These are phyloP conservation scores for Lizanozyma gosingica DNA, from an alignment of 1,139 yeast genomes.

Conservation along the genomic window DNA sequence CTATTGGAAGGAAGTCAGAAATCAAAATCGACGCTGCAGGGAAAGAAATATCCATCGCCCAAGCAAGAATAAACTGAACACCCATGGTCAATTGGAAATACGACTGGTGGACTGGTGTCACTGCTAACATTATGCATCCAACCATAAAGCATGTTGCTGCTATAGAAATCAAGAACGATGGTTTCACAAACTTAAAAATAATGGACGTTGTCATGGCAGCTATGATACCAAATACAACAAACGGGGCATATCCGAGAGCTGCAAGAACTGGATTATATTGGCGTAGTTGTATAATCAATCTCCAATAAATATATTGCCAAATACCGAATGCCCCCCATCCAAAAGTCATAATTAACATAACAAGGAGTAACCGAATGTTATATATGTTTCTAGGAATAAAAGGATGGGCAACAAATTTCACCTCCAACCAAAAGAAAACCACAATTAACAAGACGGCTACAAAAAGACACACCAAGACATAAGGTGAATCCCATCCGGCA, in stretches of 20 bases:
- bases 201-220: conserved; percentile 39
- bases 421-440: conserved; percentile 23
- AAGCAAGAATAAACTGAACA: conserved; percentile 38
- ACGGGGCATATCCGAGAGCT: conserved; percentile 37
- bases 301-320: conserved; percentile 39
- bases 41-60: conserved; percentile 55
- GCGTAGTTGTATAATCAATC: conserved; percentile 34
- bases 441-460: conserved; percentile 28
- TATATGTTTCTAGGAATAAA: conserved; percentile 37
- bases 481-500: conserved; percentile 40
- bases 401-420: conserved; percentile 24
- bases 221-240: conserved; percentile 35
- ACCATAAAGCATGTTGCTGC: conserved; percentile 38
- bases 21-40: conserved; percentile 48
- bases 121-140: conserved; percentile 39
- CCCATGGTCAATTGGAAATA: conserved; percentile 39
- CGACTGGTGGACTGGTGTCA: conserved; percentile 40
- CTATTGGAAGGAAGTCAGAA: conserved; percentile 40
- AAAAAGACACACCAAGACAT: conserved; percentile 36
- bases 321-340: conserved; percentile 58
- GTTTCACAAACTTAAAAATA: conserved; percentile 30
- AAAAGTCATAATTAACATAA: conserved; percentile 24
- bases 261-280: conserved; percentile 34
- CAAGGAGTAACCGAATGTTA: conserved; percentile 26
- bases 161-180: conserved; percentile 34